Percentiles rank a stretch among this genome's conserved stretches.
These are phyloP conservation scores for Aristolochia contorta DNA, from an alignment of 164 flowering plant genomes.

Conservation along the genomic window DNA sequence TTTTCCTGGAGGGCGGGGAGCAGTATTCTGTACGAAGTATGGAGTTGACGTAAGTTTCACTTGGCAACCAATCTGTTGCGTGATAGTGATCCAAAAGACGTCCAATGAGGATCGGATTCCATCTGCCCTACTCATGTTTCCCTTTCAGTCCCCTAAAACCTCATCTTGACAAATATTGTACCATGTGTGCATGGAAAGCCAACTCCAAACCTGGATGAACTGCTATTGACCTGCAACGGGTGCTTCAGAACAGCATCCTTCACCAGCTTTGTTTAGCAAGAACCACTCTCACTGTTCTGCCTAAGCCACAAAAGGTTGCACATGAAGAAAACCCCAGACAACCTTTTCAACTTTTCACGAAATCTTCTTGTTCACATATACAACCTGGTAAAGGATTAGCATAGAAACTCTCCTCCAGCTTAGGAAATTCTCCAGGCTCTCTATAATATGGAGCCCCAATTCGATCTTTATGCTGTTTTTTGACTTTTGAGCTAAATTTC, in stretches of 20 bases:
- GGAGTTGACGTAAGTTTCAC: neutral
- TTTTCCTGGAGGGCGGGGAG: neutral
- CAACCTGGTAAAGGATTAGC: conserved; percentile 97
- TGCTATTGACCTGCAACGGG: neutral
- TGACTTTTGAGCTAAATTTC: conserved; percentile 74
- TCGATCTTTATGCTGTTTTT: conserved; percentile 63
- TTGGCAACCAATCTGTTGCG: neutral
- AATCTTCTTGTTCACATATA: conserved; percentile 49
- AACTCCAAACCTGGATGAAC: neutral
- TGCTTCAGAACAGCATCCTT: neutral
- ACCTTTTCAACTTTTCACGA: neutral
- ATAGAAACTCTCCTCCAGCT: conserved; percentile 91
- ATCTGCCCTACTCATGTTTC: neutral
- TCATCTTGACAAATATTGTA: too few species aligned
- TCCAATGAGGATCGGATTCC: neutral
- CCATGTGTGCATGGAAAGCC: neutral
- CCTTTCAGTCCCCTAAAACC: neutral
- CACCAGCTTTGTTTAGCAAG: neutral
- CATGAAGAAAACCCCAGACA: neutral
- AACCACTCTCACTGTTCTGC: neutral
- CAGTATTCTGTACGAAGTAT: neutral
- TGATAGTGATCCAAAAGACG: neutral
- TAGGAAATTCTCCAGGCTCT: conserved; percentile 90
- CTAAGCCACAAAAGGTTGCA: neutral
- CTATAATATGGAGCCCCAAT: conserved; percentile 72